Percentiles rank a stretch among this genome's conserved stretches.
These are phyloP conservation scores for Pelargonium australe DNA, from an alignment of 441 rosid species.

Conservation along the genomic window DNA sequence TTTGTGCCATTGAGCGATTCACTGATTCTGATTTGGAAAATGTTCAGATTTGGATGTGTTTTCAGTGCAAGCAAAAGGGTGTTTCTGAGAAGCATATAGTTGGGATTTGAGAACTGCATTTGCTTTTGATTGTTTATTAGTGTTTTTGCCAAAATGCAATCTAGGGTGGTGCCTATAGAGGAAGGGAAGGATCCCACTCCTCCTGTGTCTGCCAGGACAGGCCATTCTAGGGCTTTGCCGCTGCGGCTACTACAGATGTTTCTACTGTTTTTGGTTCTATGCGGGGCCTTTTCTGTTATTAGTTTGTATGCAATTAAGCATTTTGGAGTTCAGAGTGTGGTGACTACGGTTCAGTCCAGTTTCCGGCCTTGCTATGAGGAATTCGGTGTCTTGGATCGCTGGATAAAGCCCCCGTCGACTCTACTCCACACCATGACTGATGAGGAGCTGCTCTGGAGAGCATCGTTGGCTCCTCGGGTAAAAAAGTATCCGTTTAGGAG, in stretches of 20 bases:
- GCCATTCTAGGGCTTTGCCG: conserved; percentile 6
- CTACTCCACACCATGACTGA: conserved; percentile 49
- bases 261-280: not conserved
- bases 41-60: not conserved
- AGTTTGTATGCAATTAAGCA: conserved; percentile 6
- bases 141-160: not conserved
- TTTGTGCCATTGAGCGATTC: not conserved
- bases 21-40: not conserved
- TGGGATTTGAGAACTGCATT: not conserved
- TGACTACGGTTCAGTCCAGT: not conserved
- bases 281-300: not conserved
- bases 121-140: not conserved
- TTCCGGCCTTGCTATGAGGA: not conserved
- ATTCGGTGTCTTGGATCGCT: not conserved
- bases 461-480: conserved; percentile 63
- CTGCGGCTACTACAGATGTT: not conserved
- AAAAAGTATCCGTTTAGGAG: conserved; percentile 54
- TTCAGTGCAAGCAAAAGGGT: not conserved
- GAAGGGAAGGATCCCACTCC: conserved; percentile 2
- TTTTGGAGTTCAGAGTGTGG: not conserved
- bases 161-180: not conserved
- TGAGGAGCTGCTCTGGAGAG: conserved; percentile 75
- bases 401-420: conserved; percentile 1
- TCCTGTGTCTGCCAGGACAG: not conserved
- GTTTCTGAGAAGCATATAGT: conserved; percentile 1